Percentiles rank a stretch among this genome's conserved stretches.
phyloP scores from a whole-genome alignment of 2,329 filamentous ascomycete genomes.

The Alternaria novae-zelandiae region DNA sequence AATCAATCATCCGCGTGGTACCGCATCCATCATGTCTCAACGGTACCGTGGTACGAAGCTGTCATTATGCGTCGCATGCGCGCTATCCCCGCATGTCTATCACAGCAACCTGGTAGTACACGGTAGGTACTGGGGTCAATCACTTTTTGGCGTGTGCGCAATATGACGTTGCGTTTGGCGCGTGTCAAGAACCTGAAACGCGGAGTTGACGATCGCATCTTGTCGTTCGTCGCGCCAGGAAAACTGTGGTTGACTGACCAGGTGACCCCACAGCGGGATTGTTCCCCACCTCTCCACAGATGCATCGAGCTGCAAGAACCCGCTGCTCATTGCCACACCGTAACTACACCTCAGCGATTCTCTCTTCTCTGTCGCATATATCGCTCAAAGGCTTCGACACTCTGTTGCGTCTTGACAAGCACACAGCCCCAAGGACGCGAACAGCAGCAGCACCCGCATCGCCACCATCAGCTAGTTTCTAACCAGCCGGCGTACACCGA shows the following conservation, averaged over 20 bases:
- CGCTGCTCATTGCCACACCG: slow-evolving; percentile 9
- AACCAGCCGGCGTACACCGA: not conserved
- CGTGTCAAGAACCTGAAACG: not conserved
- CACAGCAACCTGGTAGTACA: not conserved
- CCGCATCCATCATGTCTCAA: slow-evolving; percentile 9
- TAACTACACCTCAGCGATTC: not conserved
- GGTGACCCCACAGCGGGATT: not conserved
- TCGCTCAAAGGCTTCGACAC: not conserved
- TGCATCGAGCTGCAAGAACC: slow-evolving; percentile 2
- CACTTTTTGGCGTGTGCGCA: not conserved
- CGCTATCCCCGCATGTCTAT: not conserved
- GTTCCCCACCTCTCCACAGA: not conserved
- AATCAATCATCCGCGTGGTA: slow-evolving; percentile 14
- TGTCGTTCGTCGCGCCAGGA: not conserved
- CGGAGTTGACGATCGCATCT: not conserved
- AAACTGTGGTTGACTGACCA: not conserved
- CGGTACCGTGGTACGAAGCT: slow-evolving; percentile 16
- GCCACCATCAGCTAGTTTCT: not conserved
- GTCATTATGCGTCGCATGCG: slow-evolving; percentile 9
- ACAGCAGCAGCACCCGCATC: not conserved
- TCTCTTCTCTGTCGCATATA: not conserved
- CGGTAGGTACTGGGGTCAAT: not conserved
- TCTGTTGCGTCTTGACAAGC: not conserved
- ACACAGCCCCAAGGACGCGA: not conserved
- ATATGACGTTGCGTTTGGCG: not conserved